Evolutionary conservation across 768 basidiomycete genomes (phyloP), one percentile per base, ranked within the genome.

Genomic region (Trametes elegans): DNA sequence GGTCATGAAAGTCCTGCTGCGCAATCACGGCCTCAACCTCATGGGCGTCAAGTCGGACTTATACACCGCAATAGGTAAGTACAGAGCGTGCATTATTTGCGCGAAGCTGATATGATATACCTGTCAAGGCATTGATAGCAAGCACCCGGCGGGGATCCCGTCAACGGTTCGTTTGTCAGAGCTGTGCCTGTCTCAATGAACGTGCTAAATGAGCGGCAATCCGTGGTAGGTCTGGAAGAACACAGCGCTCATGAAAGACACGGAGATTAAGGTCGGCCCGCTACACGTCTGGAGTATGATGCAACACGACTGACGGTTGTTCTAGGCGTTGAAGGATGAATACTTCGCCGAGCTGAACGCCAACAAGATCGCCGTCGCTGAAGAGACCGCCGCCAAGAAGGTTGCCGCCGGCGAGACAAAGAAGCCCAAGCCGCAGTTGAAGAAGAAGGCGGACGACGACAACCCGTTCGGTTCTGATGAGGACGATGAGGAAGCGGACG

Each of bases 41-140:
- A 80, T 75, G 59, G 86, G 86, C 7, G 88, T 88, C 13, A 90
- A 90, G 63, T 81, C 85, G 5, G 73, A 89, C 64, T 62, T 90
- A 41, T 89, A 89, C 62, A 88, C 88, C 2, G 39, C 58, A 0
- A 78, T 86, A 55, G 83, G 85, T 83, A 63, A 34, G 68, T 55
- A 14, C 8, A 14, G 16, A 40, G 23, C 40, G n/a, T 1, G 16
- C 36, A 28, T 19, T 5, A 14, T 23, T 27, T n/a, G 16, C 0
- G 29, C 3, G 21, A 26, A 28, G 28, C 32, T 43, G 21, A 43
- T 45, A 34, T 53, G 11, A 26, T 36, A 2, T 24, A 14, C 21
- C 34, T 28, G 18, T 46, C n/a, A 62, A 83, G 86, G 84, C 1
- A 71, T 90, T 52, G 85, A 89, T 60, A 88, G 87, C 68, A 90